A percentile compares a stretch with the other conserved stretches of the same genome.
Evolutionary conservation across 2,329 filamentous ascomycete genomes (phyloP).

Genomic region (Fulvia fulva): DNA sequence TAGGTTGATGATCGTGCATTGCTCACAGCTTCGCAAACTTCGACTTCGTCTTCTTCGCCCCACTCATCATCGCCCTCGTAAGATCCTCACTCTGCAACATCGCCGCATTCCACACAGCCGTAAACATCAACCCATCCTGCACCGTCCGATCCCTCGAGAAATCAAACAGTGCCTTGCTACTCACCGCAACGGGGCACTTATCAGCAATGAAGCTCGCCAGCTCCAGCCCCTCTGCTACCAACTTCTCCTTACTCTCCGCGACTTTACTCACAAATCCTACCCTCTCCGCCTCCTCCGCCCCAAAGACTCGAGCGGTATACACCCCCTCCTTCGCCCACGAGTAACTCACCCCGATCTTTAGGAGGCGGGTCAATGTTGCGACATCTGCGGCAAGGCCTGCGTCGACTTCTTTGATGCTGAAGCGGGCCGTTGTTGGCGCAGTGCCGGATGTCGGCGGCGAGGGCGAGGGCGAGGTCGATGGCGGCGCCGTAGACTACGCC

Average conservation of each 20-base stretch:
- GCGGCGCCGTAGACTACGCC: constrained; percentile 73
- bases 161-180: constrained; percentile 82
- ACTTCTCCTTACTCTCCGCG: constrained; percentile 55
- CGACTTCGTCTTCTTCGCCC: constrained; percentile 21
- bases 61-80: constrained; percentile 22
- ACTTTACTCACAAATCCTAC: constrained; percentile 69
- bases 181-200: constrained; percentile 85
- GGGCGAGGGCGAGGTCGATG: constrained; percentile 64
- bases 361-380: constrained; percentile 68
- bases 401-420: constrained; percentile 77
- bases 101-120: constrained; percentile 22
- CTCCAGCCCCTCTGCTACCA: constrained; percentile 59
- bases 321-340: constrained; percentile 77
- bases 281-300: constrained; percentile 60
- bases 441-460: constrained; percentile 67
- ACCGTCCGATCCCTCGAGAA: constrained; percentile 73
- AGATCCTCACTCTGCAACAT: constrained; percentile 25
- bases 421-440: constrained; percentile 52
- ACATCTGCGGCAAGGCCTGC: constrained; percentile 78
- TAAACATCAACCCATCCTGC: constrained; percentile 48
- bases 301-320: constrained; percentile 65
- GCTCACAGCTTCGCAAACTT: constrained; percentile 23
- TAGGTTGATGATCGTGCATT: no score
- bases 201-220: constrained; percentile 63
- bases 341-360: constrained; percentile 64